Base-by-base conservation (phyloP, 2,329 filamentous ascomycete genomes). In the Chaetomiaceae sp. region DNA sequence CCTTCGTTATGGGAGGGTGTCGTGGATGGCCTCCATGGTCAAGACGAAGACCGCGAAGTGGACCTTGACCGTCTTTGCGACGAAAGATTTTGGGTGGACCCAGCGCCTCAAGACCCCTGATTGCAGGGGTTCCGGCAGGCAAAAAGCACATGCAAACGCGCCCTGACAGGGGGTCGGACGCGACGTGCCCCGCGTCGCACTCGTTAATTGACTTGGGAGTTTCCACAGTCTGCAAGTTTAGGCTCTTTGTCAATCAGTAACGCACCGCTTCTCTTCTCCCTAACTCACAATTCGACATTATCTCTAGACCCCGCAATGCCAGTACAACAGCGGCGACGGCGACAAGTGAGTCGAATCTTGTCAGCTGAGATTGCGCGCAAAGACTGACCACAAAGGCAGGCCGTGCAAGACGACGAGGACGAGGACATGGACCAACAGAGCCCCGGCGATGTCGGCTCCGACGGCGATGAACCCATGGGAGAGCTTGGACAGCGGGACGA, bases 401-500 rank as follows among this genome's bases (percentile, higher is more conserved):
- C 38, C n/a, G 54, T 38, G 7, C 43, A 56, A 14, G 57, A 62
- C 3, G 53, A 57, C 8, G 59, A 60, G 4, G 62, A 63, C 7
- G 62, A 65, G 15, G 58, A 63, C 15, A 56, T 56, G 34, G 54
- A 54, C 15, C 46, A 43, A 11, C 46, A 48, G 23, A 53, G 34
- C 46, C 54, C 34, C 23, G 55, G 31, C 34, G 51, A 58, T 42
- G 56, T 20, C 12, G 57, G 50, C 33, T 51, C 38, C 6, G 71
- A 70, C 5, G 75, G 70, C n/a, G 70, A 72, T 3, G 68, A 70
- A 4, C 67, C 61, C 1, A 68, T 70, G 64, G 67, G 69, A 6
- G 65, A 57, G 6, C 54, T 59, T 19, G 54, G 12, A 25, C 44
- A 59, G 12, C 63, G 65, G n/a, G 68, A 65, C 19, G 68, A 67